phyloP scores from a whole-genome alignment of 1,284 basidiomycete species.

The Cutaneotrichosporon sp. region DNA sequence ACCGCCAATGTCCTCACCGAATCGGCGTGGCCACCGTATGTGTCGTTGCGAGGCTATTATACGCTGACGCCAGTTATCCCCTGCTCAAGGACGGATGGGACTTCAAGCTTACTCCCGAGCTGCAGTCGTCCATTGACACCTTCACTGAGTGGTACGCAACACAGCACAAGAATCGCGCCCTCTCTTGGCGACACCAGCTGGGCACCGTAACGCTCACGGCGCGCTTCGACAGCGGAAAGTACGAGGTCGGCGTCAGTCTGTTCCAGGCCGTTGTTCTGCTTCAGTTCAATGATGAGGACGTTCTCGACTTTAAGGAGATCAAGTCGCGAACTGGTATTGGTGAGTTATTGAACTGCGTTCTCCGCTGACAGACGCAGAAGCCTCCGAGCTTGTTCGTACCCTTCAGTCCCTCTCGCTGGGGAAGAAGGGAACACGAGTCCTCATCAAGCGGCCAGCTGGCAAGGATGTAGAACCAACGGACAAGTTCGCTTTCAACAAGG shows the following conservation, averaged over 20 bases:
- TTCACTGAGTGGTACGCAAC: conserved; percentile 68
- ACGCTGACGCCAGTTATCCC: conserved; percentile 24
- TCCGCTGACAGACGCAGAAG: conserved; percentile 53
- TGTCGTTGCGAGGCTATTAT: neutral
- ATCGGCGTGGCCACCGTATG: conserved; percentile 56
- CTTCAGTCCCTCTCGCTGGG: conserved; percentile 89
- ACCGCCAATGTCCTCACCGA: conserved; percentile 55
- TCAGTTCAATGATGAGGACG: conserved; percentile 71
- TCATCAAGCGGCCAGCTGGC: conserved; percentile 73
- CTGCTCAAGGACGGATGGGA: conserved; percentile 45
- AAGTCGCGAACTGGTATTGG: conserved; percentile 68
- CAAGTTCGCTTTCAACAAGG: conserved; percentile 73
- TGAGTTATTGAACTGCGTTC: conserved; percentile 47
- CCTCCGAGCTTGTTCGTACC: conserved; percentile 69
- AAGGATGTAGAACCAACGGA: conserved; percentile 75
- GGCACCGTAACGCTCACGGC: conserved; percentile 70
- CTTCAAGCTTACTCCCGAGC: conserved; percentile 51
- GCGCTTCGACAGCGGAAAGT: conserved; percentile 62
- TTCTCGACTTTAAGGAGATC: conserved; percentile 64
- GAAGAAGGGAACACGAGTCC: conserved; percentile 68
- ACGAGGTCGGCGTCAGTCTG: conserved; percentile 85
- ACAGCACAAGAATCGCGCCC: conserved; percentile 62
- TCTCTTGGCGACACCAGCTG: conserved; percentile 78
- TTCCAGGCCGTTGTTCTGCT: conserved; percentile 83
- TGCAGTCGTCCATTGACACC: conserved; percentile 61